A percentile compares a stretch with the other conserved stretches of the same genome.
Evolutionary conservation across 495 filamentous ascomycete genomes (phyloP).

Genomic region (Terfezia boudieri): DNA sequence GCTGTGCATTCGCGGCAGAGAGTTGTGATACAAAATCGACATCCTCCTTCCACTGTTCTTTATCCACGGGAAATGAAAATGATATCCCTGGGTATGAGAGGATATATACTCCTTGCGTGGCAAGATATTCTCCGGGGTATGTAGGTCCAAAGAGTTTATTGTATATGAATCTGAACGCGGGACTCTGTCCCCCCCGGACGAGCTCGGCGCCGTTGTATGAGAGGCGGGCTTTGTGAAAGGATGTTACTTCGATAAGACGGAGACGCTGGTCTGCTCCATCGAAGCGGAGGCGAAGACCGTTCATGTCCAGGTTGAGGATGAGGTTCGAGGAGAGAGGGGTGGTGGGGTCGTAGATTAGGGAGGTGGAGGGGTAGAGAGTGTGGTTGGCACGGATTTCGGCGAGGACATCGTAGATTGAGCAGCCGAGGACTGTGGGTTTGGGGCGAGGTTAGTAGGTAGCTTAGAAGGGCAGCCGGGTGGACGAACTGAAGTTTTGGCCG

Average conservation of each 20-base stretch:
- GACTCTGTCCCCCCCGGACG: conserved; percentile 38
- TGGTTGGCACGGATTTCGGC: conserved; percentile 68
- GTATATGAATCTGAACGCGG: conserved; percentile 77
- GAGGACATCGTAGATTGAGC: conserved; percentile 72
- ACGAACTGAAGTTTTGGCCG: not conserved
- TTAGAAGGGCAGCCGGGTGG: not conserved
- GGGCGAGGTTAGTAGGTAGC: no score
- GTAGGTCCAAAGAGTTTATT: conserved; percentile 76
- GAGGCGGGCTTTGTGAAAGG: conserved; percentile 69
- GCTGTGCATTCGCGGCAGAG: conserved; percentile 49
- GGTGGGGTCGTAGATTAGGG: conserved; percentile 48
- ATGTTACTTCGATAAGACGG: conserved; percentile 69
- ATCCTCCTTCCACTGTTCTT: conserved; percentile 52
- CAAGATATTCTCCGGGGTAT: conserved; percentile 73
- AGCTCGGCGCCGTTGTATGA: conserved; percentile 73
- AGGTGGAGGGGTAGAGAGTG: conserved; percentile 55
- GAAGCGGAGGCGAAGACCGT: conserved; percentile 76
- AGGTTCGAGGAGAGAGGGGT: conserved; percentile 53
- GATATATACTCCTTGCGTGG: conserved; percentile 45
- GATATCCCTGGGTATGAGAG: conserved; percentile 85
- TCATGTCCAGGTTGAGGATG: conserved; percentile 48
- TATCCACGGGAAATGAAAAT: conserved; percentile 64
- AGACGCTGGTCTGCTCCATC: conserved; percentile 84
- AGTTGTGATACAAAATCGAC: conserved; percentile 74
- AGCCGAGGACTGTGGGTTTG: conserved; percentile 43